These are phyloP conservation scores for Akanthomyces lecanii DNA, from an alignment of 2,329 filamentous ascomycete genomes.

Conservation along the genomic window DNA sequence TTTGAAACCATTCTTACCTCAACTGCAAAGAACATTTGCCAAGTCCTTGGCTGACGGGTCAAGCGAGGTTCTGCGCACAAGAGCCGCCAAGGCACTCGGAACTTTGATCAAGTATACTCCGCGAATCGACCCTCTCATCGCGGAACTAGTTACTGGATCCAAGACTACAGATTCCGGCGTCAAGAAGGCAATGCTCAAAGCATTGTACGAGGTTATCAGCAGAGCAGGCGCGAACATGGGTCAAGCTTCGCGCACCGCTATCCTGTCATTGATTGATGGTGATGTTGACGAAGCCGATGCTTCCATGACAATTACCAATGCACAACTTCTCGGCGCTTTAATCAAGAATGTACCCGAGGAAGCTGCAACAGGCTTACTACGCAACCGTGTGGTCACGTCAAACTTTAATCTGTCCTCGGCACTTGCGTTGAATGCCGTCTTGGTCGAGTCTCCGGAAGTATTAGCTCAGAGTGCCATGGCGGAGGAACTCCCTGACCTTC, in stretches of 20 bases:
- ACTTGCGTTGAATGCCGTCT: constrained; percentile 81
- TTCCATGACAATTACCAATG: constrained; percentile 82
- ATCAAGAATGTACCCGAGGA: constrained; percentile 80
- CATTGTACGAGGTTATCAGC: constrained; percentile 91
- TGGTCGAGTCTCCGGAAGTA: constrained; percentile 72
- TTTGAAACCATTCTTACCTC: constrained; percentile 93
- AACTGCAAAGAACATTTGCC: constrained; percentile 93
- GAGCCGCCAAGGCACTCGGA: constrained; percentile 89
- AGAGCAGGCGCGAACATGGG: constrained; percentile 95
- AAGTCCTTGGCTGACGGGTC: constrained; percentile 91
- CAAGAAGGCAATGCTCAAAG: constrained; percentile 93
- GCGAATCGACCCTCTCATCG: constrained; percentile 88
- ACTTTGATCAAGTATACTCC: constrained; percentile 95
- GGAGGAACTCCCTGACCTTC: constrained; percentile 70
- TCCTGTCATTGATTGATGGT: constrained; percentile 82
- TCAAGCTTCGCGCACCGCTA: constrained; percentile 79
- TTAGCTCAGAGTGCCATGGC: constrained; percentile 62
- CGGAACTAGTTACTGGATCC: constrained; percentile 89
- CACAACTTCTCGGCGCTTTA: constrained; percentile 82
- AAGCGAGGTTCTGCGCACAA: constrained; percentile 79
- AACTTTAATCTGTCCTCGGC: constrained; percentile 75
- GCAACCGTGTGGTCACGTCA: constrained; percentile 72
- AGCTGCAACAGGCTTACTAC: constrained; percentile 54
- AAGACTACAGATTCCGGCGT: constrained; percentile 84
- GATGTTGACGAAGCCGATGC: constrained; percentile 72